These are phyloP conservation scores for Septoria petroselini DNA, from an alignment of 2,329 filamentous ascomycete genomes.

Conservation along the genomic window DNA sequence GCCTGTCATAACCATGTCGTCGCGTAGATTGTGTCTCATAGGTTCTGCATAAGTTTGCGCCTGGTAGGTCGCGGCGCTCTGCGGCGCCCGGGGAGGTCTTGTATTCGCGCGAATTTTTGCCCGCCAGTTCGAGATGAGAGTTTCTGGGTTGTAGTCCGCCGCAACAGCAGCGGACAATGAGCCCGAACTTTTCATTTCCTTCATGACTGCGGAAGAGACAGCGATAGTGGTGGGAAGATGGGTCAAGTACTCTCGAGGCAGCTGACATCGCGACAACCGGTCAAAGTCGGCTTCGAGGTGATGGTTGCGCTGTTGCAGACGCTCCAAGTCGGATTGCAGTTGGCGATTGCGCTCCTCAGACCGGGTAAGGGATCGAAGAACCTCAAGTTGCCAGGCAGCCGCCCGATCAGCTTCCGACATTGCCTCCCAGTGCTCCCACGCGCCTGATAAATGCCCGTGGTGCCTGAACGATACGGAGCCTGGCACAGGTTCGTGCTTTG, in stretches of 20 bases:
- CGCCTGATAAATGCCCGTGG: slow-evolving; percentile 70
- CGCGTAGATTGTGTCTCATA: slow-evolving; percentile 8
- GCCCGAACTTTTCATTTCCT: slow-evolving; percentile 32
- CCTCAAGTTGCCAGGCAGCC: slow-evolving; percentile 48
- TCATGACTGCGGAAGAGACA: slow-evolving; percentile 39
- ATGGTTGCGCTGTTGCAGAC: slow-evolving; percentile 43
- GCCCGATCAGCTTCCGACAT: slow-evolving; percentile 52
- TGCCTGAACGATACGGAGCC: slow-evolving; percentile 67
- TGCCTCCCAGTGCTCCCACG: slow-evolving; percentile 72
- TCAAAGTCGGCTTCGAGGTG: slow-evolving; percentile 41
- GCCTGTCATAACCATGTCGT: slow-evolving; percentile 34
- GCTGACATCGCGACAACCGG: slow-evolving; percentile 35
- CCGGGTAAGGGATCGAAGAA: slow-evolving; percentile 46
- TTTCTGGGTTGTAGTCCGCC: slow-evolving; percentile 32
- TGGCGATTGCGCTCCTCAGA: slow-evolving; percentile 41
- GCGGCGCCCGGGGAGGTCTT: slow-evolving; percentile 17
- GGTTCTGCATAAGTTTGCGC: slow-evolving; percentile 12
- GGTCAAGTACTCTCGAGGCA: slow-evolving; percentile 36
- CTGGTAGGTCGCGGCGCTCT: background rate
- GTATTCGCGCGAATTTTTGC: slow-evolving; percentile 27
- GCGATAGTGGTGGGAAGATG: slow-evolving; percentile 39
- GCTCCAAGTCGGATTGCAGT: slow-evolving; percentile 40
- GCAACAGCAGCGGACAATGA: slow-evolving; percentile 22
- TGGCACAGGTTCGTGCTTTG: slow-evolving; percentile 36
- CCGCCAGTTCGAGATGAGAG: slow-evolving; percentile 33